A percentile compares a stretch with the other conserved stretches of the same genome.
These are phyloP conservation scores for Malus sylvestris DNA, from an alignment of 306 rosid genomes.

Conservation along the genomic window DNA sequence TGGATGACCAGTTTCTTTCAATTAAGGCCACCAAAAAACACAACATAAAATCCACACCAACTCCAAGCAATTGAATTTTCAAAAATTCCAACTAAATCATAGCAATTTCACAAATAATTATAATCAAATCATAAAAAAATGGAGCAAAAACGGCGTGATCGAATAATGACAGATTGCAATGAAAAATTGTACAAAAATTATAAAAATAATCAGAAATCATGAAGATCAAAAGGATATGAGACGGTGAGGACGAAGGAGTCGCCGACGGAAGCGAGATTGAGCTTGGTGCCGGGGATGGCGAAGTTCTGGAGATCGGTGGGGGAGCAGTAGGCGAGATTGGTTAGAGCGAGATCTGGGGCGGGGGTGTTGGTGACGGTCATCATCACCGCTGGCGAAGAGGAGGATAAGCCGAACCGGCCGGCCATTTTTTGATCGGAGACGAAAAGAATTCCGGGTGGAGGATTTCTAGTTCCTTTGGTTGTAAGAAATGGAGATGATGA, in stretches of 20 bases:
- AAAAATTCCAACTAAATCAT: neutral
- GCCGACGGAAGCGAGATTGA: constrained; percentile 51
- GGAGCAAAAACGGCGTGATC: neutral
- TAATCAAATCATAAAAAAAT: neutral
- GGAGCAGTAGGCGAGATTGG: constrained; percentile 72
- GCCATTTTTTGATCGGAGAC: constrained; percentile 43
- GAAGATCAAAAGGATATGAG: constrained; percentile 54
- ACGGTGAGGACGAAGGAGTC: constrained; percentile 68
- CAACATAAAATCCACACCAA: neutral
- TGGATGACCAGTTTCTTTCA: constrained; percentile 57
- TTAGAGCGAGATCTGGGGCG: constrained; percentile 52
- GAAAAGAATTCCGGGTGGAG: constrained; percentile 1
- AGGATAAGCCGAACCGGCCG: constrained; percentile 38
- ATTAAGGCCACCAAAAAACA: constrained; percentile 50
- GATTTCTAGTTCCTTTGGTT: neutral
- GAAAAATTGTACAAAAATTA: neutral
- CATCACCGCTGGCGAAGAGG: constrained; percentile 27
- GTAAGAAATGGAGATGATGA: neutral
- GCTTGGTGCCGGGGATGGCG: constrained; percentile 49
- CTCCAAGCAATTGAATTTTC: neutral
- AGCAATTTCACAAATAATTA: neutral
- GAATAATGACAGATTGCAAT: neutral
- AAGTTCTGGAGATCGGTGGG: constrained; percentile 57
- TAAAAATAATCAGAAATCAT: neutral
- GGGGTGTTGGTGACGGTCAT: constrained; percentile 73